Base-by-base conservation (phyloP, 2,329 filamentous ascomycete species). In the Penicillium brevicompactum region DNA sequence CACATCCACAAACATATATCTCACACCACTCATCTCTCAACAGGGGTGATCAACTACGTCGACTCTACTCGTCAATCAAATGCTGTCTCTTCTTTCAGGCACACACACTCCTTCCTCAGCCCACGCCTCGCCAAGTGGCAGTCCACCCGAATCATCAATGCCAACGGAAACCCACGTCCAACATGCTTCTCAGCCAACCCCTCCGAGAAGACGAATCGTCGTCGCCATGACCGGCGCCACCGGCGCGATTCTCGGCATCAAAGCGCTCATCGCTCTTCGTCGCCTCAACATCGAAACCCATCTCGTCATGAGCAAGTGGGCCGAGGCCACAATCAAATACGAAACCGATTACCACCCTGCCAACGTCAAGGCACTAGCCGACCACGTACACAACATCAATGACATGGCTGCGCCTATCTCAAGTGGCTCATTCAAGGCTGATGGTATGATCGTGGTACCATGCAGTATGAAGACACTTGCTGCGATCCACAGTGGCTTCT, bases 141-240 rank as follows among this genome's bases (percentile, higher is more conserved):
- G 38, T 11, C 38, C 38, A 4, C 18, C 21, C 10, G 2, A 24
- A 27, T 4, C 48, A 21, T 14, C 47, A 32, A 49, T 16, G 18
- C 27, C 40, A n/a, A 30, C 16, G 42, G 42, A 45, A 31, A 18
- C 42, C 14, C 22, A 45, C 14, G 32, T 10, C 48, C 8, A 50
- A 8, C 30, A 44, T 27, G n/a, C 3, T 7, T 4, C 42, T 2
- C 21, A 40, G 11, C 30, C 24, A 24, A 21, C 40, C 1, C 32
- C 31, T 16, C 42, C 42, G 4, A 41, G 49, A 14, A 30, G 56
- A n/a, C 59, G 70, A 8, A 79, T 82, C 47, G 71, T 82, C 1
- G 71, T 82, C 6, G 80, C 72, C 18, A 76, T 83, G 42, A 82
- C 80, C 1, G 80, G 80, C 3, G 80, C 80, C 1, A 82, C 80